Base-by-base conservation (phyloP, 1,284 basidiomycete genomes). In the Austroboletus novae-zelandiae region DNA sequence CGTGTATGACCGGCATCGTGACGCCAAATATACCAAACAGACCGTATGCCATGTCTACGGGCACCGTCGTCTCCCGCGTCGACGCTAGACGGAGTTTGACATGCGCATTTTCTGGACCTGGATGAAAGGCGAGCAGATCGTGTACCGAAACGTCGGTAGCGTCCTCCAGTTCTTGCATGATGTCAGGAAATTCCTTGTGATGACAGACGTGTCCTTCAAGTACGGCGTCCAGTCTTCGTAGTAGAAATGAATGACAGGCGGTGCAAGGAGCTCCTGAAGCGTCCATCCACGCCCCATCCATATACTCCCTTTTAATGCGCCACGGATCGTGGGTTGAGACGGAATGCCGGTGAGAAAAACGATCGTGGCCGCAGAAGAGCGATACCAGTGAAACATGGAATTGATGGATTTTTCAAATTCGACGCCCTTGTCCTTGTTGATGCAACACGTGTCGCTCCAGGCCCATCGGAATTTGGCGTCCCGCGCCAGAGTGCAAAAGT, bases 271-370 rank as follows among this genome's bases (percentile, higher is more conserved):
- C 25, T 64, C 61, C 32, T 66, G 61, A 5, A 66, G n/a, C 1
- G 61, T 66, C 62, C 62, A 66, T 27, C 61, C 58, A 5, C 60
- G 62, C 5, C 3, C 55, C 56, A 64, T 57, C 62, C 62, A 64
- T n/a, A 49, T 5, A 4, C 62, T 62, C 17, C 15, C 2, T 18
- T 39, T 45, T 3, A 62, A 35, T 29, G 34, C 52, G 9, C 54
- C 62, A 15, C 32, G 40, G 18, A 47, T 40, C 37, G 47, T 23
- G 20, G 20, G 36, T 11, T 1, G 36, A 23, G 60, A 50, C 4
- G 51, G 43, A 18, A 64, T 53, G 6, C 45, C 56, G 0, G 23
- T 31, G 15, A 64, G 61, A 43, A 61, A 58, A 32, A 63, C 62
- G 8, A 65, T 40, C 9, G 58, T 61, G 10, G 55, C 50, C 0